Conservation (phyloP, 2,329 filamentous ascomycete species). For the Fusarium pseudonygamai region DNA sequence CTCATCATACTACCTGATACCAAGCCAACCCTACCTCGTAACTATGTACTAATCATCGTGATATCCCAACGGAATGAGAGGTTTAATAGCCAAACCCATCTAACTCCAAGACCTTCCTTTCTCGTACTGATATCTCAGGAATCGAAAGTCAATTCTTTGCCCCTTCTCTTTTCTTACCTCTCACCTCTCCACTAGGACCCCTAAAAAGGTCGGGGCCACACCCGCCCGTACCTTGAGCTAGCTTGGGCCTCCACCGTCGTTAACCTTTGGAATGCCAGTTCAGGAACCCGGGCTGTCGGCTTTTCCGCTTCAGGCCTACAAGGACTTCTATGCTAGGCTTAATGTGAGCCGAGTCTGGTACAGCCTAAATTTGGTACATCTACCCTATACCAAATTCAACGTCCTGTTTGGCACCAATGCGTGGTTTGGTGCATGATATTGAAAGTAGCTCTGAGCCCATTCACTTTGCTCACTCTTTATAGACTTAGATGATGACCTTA, state of each 20-base stretch:
- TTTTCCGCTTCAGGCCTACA: slow-evolving; percentile 6
- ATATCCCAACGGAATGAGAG: slow-evolving; percentile 3
- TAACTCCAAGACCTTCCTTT: not conserved
- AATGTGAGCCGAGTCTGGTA: not conserved
- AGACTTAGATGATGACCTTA: not conserved
- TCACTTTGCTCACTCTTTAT: not conserved
- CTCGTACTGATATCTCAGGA: not conserved
- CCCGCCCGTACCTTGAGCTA: slow-evolving; percentile 26
- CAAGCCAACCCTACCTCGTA: not conserved
- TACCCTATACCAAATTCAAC: not conserved
- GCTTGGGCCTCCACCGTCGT: slow-evolving; percentile 9
- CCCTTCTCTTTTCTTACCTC: not conserved
- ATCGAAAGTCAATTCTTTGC: not conserved
- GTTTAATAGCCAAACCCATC: not conserved
- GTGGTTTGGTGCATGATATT: no score
- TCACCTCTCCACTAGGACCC: slow-evolving; percentile 10
- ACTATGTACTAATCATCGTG: not conserved
- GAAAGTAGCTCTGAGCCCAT: not conserved
- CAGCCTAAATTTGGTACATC: not conserved
- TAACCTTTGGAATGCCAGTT: slow-evolving; percentile 16
- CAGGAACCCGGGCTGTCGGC: slow-evolving; percentile 8
- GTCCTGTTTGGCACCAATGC: not conserved
- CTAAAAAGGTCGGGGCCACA: slow-evolving; percentile 10
- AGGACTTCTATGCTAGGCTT: not conserved
- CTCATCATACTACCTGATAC: not conserved